phyloP scores from a whole-genome alignment of 495 filamentous ascomycete genomes.

The Aspergillus affinis region DNA sequence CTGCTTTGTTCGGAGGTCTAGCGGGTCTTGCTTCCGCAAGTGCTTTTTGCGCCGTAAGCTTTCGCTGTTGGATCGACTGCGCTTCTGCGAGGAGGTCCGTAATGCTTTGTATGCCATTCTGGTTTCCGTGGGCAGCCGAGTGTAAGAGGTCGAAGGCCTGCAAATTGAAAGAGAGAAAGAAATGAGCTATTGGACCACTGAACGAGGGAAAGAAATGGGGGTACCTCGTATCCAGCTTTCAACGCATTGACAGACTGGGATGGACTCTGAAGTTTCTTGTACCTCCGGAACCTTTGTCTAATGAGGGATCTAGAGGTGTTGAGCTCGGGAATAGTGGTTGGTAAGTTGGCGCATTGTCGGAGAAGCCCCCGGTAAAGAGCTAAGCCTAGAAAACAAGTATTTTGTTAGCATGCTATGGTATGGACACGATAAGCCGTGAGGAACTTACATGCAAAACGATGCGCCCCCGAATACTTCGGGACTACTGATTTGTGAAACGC shows the following conservation, averaged over 20 bases:
- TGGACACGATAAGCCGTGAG: neutral
- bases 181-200: constrained; percentile 20
- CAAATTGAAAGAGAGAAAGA: neutral
- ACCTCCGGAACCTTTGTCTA: constrained; percentile 57
- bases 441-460: constrained; percentile 65
- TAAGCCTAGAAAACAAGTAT: constrained; percentile 48
- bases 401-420: constrained; percentile 12
- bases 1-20: constrained; percentile 24
- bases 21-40: constrained; percentile 10
- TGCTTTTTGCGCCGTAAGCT: constrained; percentile 22
- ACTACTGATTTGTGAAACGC: constrained; percentile 36
- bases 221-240: constrained; percentile 65
- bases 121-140: constrained; percentile 36
- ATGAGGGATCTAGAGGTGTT: constrained; percentile 43
- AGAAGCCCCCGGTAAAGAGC: constrained; percentile 74
- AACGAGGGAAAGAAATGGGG: constrained; percentile 5
- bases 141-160: constrained; percentile 43
- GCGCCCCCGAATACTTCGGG: constrained; percentile 48
- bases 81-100: constrained; percentile 25
- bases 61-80: constrained; percentile 18
- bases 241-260: constrained; percentile 54
- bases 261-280: constrained; percentile 53
- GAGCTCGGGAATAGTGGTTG: constrained; percentile 41
- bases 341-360: constrained; percentile 53
- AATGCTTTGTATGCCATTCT: constrained; percentile 24